These are phyloP conservation scores for Hansfordia pulvinata DNA, from an alignment of 2,329 filamentous ascomycete species.

Conservation along the genomic window DNA sequence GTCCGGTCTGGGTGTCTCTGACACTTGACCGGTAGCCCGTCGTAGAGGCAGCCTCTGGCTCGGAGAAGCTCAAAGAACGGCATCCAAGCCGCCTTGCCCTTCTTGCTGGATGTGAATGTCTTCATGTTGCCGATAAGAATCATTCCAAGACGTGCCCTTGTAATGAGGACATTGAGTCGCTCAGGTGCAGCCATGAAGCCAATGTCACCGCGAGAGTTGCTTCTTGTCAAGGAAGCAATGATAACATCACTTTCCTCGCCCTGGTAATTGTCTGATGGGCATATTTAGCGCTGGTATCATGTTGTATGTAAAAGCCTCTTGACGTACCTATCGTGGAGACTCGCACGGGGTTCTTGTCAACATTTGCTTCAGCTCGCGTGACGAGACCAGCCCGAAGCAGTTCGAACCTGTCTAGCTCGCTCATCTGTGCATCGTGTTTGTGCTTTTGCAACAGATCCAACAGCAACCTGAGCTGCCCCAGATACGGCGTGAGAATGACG, in stretches of 20 bases:
- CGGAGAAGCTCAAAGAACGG: conserved; percentile 44
- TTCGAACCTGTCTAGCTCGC: conserved; percentile 53
- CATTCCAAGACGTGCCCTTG: conserved; percentile 49
- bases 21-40: conserved; percentile 48
- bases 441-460: conserved; percentile 35
- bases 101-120: conserved; percentile 48
- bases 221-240: conserved; percentile 52
- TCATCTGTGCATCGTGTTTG: conserved; percentile 52
- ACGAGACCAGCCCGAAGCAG: conserved; percentile 49
- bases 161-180: conserved; percentile 56
- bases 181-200: conserved; percentile 57
- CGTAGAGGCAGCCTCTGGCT: conserved; percentile 33
- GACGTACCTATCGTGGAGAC: conserved; percentile 57
- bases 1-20: conserved; percentile 39
- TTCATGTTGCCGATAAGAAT: conserved; percentile 58
- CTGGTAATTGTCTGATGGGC: conserved; percentile 57
- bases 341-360: conserved; percentile 36
- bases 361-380: conserved; percentile 33
- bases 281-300: too few species aligned
- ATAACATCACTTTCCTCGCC: conserved; percentile 67
- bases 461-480: conserved; percentile 52
- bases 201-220: conserved; percentile 49
- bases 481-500: conserved; percentile 59
- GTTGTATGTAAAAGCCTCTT: background rate
- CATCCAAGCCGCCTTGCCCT: conserved; percentile 42